Evolutionary conservation across 441 rosid species (phyloP), one percentile per base, ranked within the genome.

Genomic region (Gossypium gossypioides): DNA sequence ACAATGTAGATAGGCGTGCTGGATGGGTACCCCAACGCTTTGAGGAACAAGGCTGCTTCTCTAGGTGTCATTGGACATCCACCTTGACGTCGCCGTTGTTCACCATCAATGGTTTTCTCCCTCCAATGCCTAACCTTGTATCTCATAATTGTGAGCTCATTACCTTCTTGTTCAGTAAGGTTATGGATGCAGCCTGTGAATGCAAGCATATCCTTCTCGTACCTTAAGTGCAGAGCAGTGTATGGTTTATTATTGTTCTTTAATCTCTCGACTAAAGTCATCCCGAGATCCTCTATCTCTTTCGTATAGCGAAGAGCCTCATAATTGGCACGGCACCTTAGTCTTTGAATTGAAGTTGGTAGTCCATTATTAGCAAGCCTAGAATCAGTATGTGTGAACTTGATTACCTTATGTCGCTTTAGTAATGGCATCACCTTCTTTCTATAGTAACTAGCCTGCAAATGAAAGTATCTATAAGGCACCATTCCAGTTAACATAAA

Each of bases 41-140:
- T 89, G 19, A 93, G 88, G 75, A 91, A 89, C 74, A 86, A 40
- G 37, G 96, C 94, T 7, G 98, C 97, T 81, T 93, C 98, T 82
- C 93, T 83, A 0, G 98, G 97, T 21, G 98, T 82, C 97, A 93
- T 88, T 0, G 98, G 98, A 46, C 98, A 93, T 6, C 98, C 97
- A 2, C 98, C 98, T 58, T 84, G 85, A 48, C 86, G 74, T 18
- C 98, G 84, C 25, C 83, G 81, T 64, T 83, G 89, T 32, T 2
- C 48, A 57, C 98, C 77, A 21, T 93, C 87, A 52, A 93, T 91
- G 71, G 91, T 97, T 81, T 93, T 93, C 83, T 89, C 97, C 84
- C 91, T 93, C 98, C 98, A 93, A 57, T 93, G 98, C 77, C 79
- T 83, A 57, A 87, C 87, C 68, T 37, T 82, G 75, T 88, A 88